These are phyloP conservation scores for Trichoderma sp. DNA, from an alignment of 2,329 filamentous ascomycete species.

Conservation along the genomic window DNA sequence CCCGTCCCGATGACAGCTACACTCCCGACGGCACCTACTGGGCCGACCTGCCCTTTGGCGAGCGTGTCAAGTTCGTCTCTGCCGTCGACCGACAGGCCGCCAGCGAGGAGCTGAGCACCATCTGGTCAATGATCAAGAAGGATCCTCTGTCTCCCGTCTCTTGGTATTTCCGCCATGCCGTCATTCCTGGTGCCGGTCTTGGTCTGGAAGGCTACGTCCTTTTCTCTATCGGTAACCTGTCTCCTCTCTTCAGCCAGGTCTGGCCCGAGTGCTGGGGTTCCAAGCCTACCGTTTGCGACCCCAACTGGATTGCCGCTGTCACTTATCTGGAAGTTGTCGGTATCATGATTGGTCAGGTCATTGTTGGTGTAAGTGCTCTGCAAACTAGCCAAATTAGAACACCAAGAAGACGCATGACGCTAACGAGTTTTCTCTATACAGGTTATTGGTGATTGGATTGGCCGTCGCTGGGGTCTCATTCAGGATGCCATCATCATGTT, in stretches of 20 bases:
- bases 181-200: constrained; percentile 88
- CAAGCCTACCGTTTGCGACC: constrained; percentile 59
- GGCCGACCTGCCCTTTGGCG: constrained; percentile 73
- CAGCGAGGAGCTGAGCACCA: constrained; percentile 60
- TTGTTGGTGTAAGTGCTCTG: constrained; percentile 67
- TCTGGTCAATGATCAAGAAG: constrained; percentile 79
- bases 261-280: constrained; percentile 76
- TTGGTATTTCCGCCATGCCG: constrained; percentile 87
- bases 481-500: constrained; percentile 96
- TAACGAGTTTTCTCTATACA: constrained; percentile 27
- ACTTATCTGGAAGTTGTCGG: constrained; percentile 91
- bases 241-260: constrained; percentile 72
- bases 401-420: constrained; percentile 3
- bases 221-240: constrained; percentile 93
- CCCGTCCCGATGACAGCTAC: constrained; percentile 87
- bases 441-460: constrained; percentile 69
- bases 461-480: constrained; percentile 91
- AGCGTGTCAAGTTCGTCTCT: constrained; percentile 74
- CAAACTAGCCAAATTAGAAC: background rate
- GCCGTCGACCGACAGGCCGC: constrained; percentile 71
- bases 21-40: constrained; percentile 82
- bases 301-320: constrained; percentile 79
- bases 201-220: constrained; percentile 93
- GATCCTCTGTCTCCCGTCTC: constrained; percentile 81
- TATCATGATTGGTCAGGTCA: constrained; percentile 90